Conservation (phyloP, 208 protist genomes). For the Acanthamoeba royreba region DNA sequence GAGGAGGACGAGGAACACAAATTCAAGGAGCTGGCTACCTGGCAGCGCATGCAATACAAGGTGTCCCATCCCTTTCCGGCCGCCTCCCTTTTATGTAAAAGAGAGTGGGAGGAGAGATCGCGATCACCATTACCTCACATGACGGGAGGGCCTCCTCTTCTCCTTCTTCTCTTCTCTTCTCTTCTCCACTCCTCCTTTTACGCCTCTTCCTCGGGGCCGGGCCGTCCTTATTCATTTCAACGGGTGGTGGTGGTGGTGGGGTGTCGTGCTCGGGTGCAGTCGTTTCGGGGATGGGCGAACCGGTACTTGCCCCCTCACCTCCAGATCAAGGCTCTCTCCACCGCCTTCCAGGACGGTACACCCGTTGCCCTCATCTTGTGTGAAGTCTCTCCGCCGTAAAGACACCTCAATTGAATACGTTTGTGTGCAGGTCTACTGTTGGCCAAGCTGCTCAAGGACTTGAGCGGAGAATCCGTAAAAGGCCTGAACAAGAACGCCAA, state of each 20-base stretch:
- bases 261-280: background rate
- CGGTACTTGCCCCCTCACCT: background rate
- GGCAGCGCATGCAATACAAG: constrained; percentile 10
- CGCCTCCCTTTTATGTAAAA: too few species aligned
- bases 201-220: too few species aligned
- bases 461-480: background rate
- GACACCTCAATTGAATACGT: background rate
- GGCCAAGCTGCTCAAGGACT: background rate
- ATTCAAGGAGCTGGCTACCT: background rate
- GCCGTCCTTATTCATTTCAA: too few species aligned
- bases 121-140: too few species aligned
- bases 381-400: background rate
- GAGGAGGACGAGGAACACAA: background rate
- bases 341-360: background rate
- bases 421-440: background rate
- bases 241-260: too few species aligned
- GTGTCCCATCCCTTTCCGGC: background rate
- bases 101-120: too few species aligned
- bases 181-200: background rate
- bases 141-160: too few species aligned
- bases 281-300: background rate
- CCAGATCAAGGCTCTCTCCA: background rate
- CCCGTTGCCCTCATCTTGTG: background rate
- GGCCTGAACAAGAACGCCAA: background rate
- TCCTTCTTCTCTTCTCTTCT: background rate